Base-by-base conservation (phyloP, 192 early-diverging fungal genomes). In the Entophlyctis luteolus region DNA sequence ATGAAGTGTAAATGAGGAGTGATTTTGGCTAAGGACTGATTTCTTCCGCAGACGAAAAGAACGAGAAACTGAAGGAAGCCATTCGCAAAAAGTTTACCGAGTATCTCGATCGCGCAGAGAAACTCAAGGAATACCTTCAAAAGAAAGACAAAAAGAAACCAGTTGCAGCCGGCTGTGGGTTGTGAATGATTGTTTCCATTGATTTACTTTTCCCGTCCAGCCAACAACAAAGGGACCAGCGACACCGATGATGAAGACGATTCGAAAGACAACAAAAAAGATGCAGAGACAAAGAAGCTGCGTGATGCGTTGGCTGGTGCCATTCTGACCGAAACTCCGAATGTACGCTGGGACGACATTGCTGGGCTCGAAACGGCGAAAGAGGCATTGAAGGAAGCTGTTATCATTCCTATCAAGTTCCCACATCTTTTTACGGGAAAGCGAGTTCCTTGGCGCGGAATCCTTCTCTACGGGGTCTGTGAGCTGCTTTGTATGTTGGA, bases 321-420 rank as follows among this genome's bases (percentile, higher is more conserved):
- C 1, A 95, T 98, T 68, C 71, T 98, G 63, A 89, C 86, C 59
- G 95, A 98, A 69, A 98, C 95, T 63, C 95, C 96, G 33, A 96
- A 98, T 73, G 89, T 98, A 37, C 89, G 84, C 56, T 98, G 96
- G 96, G 88, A 92, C 4, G 96, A 98, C 73, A 91, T 98, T 23
- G 96, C 96, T 16, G 96, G 95, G 37, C 75, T 99, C 75, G 94
- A 98, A 49, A 87, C 81, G 3, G 94, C 94, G 35, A 99, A 98
- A 77, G 93, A 95, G 72, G 89, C 94, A 22, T 78, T 99, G 35
- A 96, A 99, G 76, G 95, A 99, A 78, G 96, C 96, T 2, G 96
- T 99, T 10, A 99, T 99, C 72, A 75, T 99, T 54, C 96, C 96
- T 2, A 94, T 98, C 56, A 94, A 92, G 72, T 98, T 98, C 67